phyloP scores from a whole-genome alignment of 2,329 filamentous ascomycete genomes.

The Arachnomyces sp. region DNA sequence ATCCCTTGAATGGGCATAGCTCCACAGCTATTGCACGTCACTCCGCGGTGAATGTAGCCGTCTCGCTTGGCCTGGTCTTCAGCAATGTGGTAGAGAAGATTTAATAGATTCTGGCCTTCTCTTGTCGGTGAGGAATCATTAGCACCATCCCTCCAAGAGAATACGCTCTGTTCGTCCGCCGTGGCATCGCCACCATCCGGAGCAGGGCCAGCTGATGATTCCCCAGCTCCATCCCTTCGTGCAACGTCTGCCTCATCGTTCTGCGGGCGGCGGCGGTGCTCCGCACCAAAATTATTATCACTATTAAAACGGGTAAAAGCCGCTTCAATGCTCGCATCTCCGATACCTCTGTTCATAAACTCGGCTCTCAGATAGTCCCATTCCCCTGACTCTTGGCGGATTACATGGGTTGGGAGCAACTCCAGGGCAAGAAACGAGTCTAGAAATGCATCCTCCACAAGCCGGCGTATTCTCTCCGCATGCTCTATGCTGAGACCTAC shows the following conservation, averaged over 20 bases:
- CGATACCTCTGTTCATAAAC: constrained; percentile 33
- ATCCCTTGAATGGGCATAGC: constrained; percentile 84
- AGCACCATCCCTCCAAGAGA: constrained; percentile 37
- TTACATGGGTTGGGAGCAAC: constrained; percentile 29
- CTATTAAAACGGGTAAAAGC: constrained; percentile 32
- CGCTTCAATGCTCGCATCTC: constrained; percentile 28
- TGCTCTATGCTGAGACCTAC: constrained; percentile 31
- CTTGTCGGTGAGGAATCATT: constrained; percentile 33
- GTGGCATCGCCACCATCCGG: constrained; percentile 29
- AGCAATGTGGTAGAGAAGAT: constrained; percentile 81
- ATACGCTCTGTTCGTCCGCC: constrained; percentile 37
- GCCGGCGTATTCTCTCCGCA: constrained; percentile 34
- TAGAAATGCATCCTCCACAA: constrained; percentile 38
- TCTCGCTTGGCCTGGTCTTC: constrained; percentile 85
- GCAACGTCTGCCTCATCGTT: constrained; percentile 32
- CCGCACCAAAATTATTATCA: constrained; percentile 32
- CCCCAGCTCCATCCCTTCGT: constrained; percentile 10
- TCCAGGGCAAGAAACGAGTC: constrained; percentile 37
- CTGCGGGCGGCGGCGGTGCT: constrained; percentile 30
- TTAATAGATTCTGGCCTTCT: constrained; percentile 72
- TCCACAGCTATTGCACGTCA: constrained; percentile 84
- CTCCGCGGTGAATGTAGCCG: constrained; percentile 85
- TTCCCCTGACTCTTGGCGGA: constrained; percentile 27
- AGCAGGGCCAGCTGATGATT: constrained; percentile 22
- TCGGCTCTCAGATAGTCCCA: constrained; percentile 31